Conservation (phyloP, 2,329 filamentous ascomycete species). For the Ceratocystis cubensis region DNA sequence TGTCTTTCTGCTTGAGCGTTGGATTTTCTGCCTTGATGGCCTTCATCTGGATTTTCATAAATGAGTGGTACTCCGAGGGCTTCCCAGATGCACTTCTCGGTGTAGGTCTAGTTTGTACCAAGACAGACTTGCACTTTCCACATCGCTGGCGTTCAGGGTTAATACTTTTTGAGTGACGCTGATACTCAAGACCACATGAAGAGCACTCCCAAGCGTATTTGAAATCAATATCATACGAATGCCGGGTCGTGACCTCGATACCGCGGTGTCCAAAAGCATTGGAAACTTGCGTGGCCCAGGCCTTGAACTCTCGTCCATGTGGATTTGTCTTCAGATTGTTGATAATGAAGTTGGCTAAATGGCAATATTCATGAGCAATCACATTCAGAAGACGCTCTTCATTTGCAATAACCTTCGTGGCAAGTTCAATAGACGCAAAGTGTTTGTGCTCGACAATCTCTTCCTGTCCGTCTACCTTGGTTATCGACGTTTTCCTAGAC, state of each 20-base stretch:
- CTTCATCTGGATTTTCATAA: slow-evolving; percentile 56
- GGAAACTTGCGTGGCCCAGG: slow-evolving; percentile 50
- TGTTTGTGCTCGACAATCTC: slow-evolving; percentile 31
- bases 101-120: slow-evolving; percentile 69
- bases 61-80: slow-evolving; percentile 37
- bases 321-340: slow-evolving; percentile 60
- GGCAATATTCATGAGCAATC: slow-evolving; percentile 93
- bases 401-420: slow-evolving; percentile 73
- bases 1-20: slow-evolving; percentile 48
- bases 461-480: slow-evolving; percentile 15
- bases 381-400: slow-evolving; percentile 72
- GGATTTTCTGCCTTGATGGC: slow-evolving; percentile 45
- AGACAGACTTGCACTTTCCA: slow-evolving; percentile 55
- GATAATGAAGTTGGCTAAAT: slow-evolving; percentile 85
- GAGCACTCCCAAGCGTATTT: slow-evolving; percentile 79
- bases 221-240: slow-evolving; percentile 80
- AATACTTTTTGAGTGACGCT: slow-evolving; percentile 77
- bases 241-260: slow-evolving; percentile 76
- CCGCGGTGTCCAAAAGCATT: slow-evolving; percentile 46
- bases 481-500: slow-evolving; percentile 46
- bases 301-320: slow-evolving; percentile 74
- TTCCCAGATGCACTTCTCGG: slow-evolving; percentile 38
- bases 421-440: slow-evolving; percentile 75
- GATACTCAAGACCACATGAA: slow-evolving; percentile 58
- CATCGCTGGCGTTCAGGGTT: slow-evolving; percentile 60